Evolutionary conservation across 2,329 filamentous ascomycete species (phyloP), one percentile per base, ranked within the genome.

Genomic region (Leptographium procerum): DNA sequence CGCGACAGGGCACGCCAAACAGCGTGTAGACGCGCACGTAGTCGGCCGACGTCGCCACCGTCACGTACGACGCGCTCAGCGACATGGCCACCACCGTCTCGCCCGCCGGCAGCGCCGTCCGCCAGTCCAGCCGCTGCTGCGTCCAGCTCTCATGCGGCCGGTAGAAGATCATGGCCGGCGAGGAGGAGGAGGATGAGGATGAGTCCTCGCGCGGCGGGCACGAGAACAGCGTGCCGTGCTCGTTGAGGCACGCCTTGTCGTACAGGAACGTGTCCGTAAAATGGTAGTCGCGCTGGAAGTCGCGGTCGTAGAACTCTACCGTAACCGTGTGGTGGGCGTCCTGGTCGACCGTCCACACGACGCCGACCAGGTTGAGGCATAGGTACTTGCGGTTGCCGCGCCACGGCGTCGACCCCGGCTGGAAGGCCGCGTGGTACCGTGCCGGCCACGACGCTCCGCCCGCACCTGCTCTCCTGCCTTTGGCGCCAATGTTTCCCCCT

Each of bases 81-180:
- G 94, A 92, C 75, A 99, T 90, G 60, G 92, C 89, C 64, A 85
- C 85, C 2, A 96, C 83, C 13, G 86, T 81, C 72, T 99, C 94
- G n/a, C 90, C 90, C 34, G 81, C 80, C 0, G 94, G 94, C n/a
- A 99, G 73, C 63, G 87, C 79, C 0, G 88, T 96, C 55, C 89
- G 85, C 91, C 92, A 97, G 71, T 99, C 94, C 24, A 84, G 83
- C 56, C 94, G 82, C 56, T 89, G 82, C 55, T 89, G 82, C 2
- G 91, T 96, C 94, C 94, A 99, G 1, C 89, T 95, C 73, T 99
- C 92, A 68, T 99, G 94, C 0, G 95, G 94, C 8, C 94, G 84
- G 71, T 97, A 99, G 72, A 96, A 96, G n/a, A 99, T 83, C 34
- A 85, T 86, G 4, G 92, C 89, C 2, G 88, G 85, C 11, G 70